A percentile compares a stretch with the other conserved stretches of the same genome.
Conservation (phyloP, 2,329 filamentous ascomycete species). For the Ophiocordyceps camponoti-saundersi region DNA sequence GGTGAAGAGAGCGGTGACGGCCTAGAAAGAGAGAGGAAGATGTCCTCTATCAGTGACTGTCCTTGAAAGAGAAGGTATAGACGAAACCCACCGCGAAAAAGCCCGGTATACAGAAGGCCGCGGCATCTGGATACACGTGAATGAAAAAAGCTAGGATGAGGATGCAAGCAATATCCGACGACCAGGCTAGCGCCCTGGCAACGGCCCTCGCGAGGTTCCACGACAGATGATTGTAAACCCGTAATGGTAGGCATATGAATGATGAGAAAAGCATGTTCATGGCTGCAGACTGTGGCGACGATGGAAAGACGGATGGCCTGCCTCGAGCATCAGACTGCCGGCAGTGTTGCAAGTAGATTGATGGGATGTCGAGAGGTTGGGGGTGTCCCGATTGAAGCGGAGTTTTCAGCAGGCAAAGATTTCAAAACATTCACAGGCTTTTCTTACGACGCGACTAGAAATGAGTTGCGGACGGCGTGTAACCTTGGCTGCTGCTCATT, state of each 20-base stretch:
- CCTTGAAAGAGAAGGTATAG: background rate
- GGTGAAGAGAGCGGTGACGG: conserved; percentile 15
- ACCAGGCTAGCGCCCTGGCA: conserved; percentile 13
- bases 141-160: conserved; percentile 15
- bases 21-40: background rate
- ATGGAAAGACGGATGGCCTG: background rate
- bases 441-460: too few species aligned
- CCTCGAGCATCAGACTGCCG: background rate
- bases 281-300: background rate
- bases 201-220: conserved; percentile 7
- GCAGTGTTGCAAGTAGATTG: background rate
- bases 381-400: too few species aligned
- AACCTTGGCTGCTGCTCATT: too few species aligned
- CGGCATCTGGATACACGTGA: conserved; percentile 13
- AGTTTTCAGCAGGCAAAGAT: too few species aligned
- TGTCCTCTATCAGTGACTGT: background rate
- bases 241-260: too few species aligned
- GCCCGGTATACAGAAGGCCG: conserved; percentile 12
- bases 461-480: too few species aligned
- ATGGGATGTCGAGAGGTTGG: too few species aligned
- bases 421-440: too few species aligned
- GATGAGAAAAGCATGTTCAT: too few species aligned
- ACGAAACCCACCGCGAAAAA: conserved; percentile 13
- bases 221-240: too few species aligned
- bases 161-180: conserved; percentile 13